Base-by-base conservation (phyloP, 1,284 basidiomycete genomes). In the Rhizopogon parksii region DNA sequence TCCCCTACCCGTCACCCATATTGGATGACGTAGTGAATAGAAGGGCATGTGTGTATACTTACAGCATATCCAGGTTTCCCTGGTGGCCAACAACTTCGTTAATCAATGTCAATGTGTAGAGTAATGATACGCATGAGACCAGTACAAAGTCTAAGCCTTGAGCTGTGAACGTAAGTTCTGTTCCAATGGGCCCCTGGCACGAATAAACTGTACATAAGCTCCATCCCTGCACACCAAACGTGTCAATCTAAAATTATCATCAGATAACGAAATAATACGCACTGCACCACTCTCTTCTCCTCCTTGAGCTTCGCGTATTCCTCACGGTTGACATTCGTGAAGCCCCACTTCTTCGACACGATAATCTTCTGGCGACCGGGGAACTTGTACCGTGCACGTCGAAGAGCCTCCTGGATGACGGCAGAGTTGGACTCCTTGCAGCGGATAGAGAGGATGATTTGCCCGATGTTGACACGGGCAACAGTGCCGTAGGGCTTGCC, bases 291-390 rank as follows among this genome's bases (percentile, higher is more conserved):
- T 69, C 46, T 43, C 17, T 43, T 92, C 50, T 93, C 85, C 67
- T 84, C 83, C 80, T 95, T 95, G 60, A 95, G 78, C 74, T 84
- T 84, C 65, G 82, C 66, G 75, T 96, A 98, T 56, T 95, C 91
- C 67, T 85, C 85, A 70, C 93, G 87, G 71, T 86, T 83, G 60
- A 98, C 93, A 67, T 90, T 90, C 56, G 95, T 98, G 80, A 99
- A 98, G 60, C 95, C 95, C 91, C 91, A 94, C 80, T 94, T 95
- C 83, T 92, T 91, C 58, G 88, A 92, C 62, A 98, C 80, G 63
- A 98, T 97, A 75, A 97, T 96, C 86, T 97, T 98, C 78, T 97
- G 95, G 69, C 95, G 86, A 62, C 95, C 95, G 50, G 95, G 95
- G 88, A 97, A 98, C 85, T 98, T 99, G 87, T 98, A 98, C 57